Evolutionary conservation across 257 asterid genomes (phyloP), one percentile per base, ranked within the genome.

Genomic region (Solanum pinnatisectum): DNA sequence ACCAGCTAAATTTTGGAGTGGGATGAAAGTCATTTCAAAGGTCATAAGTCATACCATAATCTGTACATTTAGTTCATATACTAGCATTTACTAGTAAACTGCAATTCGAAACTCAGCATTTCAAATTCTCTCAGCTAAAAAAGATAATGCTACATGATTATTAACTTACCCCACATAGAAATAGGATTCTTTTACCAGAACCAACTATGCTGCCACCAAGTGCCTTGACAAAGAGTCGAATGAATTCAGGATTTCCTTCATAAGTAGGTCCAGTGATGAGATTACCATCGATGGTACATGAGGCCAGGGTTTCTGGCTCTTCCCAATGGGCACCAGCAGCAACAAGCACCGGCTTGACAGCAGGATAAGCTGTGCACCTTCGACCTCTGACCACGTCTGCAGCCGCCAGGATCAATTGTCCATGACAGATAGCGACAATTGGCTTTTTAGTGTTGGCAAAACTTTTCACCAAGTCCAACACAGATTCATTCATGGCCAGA

Each of bases 241-340:
- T 97, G 88, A 91, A 95, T 92, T 97, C 99, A 10, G 99, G 97
- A 87, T 97, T 98, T 40, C 98, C 98, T 6, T 93, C 93, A 42
- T 96, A 97, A 35, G 98, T 94, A 67, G 95, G 92, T 85, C 93
- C 98, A 30, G 99, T 97, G 87, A 97, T 94, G 87, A 97, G 96
- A 91, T 94, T 94, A 68, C 94, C 98, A 81, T 97, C 99, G 77
- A 89, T 86, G 30, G 91, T 92, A 90, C 99, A 96, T 87, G 91
- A 95, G 63, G 98, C 94, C 94, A 87, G 87, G 42, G 93, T 96
- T 89, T 94, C 95, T 18, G 99, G 98, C 87, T 95, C 98, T 8
- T 91, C 94, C 99, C 99, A 97, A 84, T 94, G 92, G 73, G 99
- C 98, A 74, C 99, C 99, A 11, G 98, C 98, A 74, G 96, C 98